phyloP scores from a whole-genome alignment of 306 rosid genomes.

The Vigna mungo region DNA sequence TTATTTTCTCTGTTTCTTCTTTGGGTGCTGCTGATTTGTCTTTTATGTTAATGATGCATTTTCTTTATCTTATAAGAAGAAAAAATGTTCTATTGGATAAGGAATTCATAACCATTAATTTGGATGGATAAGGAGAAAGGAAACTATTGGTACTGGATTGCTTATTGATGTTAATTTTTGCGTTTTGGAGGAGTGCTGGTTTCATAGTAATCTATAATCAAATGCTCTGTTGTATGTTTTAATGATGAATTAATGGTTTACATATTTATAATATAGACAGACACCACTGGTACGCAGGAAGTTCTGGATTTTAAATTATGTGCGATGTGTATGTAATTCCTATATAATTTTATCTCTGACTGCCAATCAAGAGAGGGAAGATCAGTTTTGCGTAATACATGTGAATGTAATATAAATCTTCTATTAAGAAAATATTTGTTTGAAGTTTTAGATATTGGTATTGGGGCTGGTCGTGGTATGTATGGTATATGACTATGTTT shows the following conservation, averaged over 20 bases:
- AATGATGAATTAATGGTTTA: neutral
- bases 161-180: neutral
- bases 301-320: neutral
- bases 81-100: neutral
- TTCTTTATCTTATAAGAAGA: neutral
- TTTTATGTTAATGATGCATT: neutral
- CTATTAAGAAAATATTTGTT: constrained; percentile 8
- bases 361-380: neutral
- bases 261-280: neutral
- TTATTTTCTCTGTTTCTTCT: neutral
- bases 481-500: too few species aligned
- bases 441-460: constrained; percentile 6
- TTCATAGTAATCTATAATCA: neutral
- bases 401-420: constrained; percentile 9
- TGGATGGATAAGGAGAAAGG: neutral
- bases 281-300: too few species aligned
- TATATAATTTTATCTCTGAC: constrained; percentile 7
- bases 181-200: neutral
- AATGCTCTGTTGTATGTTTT: neutral
- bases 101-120: neutral
- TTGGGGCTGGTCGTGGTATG: neutral
- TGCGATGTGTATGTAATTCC: neutral
- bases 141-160: neutral
- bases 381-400: neutral
- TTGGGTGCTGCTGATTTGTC: neutral